phyloP scores from a whole-genome alignment of 495 filamentous ascomycete genomes.

The Penicillium diatomitis region DNA sequence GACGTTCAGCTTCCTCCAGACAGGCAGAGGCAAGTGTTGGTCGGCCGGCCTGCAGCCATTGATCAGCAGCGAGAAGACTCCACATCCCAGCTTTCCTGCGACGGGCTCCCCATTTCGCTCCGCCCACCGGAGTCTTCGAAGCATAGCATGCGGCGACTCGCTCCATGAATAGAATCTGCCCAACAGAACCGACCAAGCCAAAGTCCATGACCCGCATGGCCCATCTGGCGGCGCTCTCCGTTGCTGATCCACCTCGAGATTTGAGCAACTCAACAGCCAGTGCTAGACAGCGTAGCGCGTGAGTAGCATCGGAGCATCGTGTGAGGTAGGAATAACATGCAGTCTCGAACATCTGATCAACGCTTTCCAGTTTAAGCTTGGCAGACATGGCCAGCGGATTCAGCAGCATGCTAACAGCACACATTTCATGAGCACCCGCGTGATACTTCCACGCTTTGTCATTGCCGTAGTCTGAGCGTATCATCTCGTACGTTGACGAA shows the following conservation, averaged over 20 bases:
- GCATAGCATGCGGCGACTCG: constrained; percentile 77
- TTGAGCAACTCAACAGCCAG: constrained; percentile 74
- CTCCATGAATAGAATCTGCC: constrained; percentile 73
- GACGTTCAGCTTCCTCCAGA: constrained; percentile 57
- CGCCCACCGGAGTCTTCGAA: constrained; percentile 54
- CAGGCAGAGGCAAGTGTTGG: constrained; percentile 60
- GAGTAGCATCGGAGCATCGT: constrained; percentile 64
- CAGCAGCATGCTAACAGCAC: constrained; percentile 70
- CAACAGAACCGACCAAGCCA: constrained; percentile 60
- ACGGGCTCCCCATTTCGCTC: constrained; percentile 57
- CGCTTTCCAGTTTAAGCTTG: constrained; percentile 64
- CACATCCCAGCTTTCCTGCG: constrained; percentile 82
- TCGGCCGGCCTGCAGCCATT: constrained; percentile 68
- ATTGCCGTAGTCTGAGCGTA: constrained; percentile 78
- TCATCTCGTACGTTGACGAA: constrained; percentile 78
- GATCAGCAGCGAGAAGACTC: constrained; percentile 72
- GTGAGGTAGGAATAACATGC: constrained; percentile 88
- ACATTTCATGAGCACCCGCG: constrained; percentile 88
- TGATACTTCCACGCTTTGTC: constrained; percentile 97
- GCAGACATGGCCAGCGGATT: constrained; percentile 58
- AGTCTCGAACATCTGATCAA: constrained; percentile 79
- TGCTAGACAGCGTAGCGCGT: constrained; percentile 65
- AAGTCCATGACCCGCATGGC: constrained; percentile 70
- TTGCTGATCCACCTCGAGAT: constrained; percentile 63
- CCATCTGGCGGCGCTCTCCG: constrained; percentile 84